Evolutionary conservation across 441 rosid genomes (phyloP).

Genomic region (Erodium moschatum): DNA sequence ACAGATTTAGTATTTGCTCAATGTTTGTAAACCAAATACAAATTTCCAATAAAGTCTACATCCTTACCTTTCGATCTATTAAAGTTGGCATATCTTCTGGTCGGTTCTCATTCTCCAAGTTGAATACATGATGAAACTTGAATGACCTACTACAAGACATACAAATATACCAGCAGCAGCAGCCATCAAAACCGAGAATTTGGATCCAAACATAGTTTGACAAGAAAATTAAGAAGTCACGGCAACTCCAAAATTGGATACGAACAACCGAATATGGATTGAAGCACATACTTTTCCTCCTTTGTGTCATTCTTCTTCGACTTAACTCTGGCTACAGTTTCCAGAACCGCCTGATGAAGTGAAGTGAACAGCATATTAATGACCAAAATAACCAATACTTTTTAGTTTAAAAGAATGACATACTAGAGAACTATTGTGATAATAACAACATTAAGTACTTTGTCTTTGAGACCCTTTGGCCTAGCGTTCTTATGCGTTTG

Average conservation of each 20-base stretch:
- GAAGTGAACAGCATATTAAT: conserved; percentile 20
- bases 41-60: background rate
- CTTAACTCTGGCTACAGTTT: conserved; percentile 85
- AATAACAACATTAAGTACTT: background rate
- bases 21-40: background rate
- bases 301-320: conserved; percentile 86
- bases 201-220: background rate
- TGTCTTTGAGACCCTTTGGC: background rate
- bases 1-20: background rate
- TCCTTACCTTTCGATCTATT: conserved; percentile 25
- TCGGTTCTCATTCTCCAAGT: conserved; percentile 26
- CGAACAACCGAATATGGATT: conserved; percentile 9
- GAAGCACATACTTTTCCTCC: conserved; percentile 70
- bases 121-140: conserved; percentile 25
- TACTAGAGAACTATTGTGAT: background rate
- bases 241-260: background rate
- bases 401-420: background rate
- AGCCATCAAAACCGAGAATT: background rate
- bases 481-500: background rate
- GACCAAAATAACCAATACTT: background rate
- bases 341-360: conserved; percentile 74
- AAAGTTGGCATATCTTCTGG: conserved; percentile 26
- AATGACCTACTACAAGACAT: conserved; percentile 19
- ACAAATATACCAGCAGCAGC: background rate
- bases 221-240: background rate